Conservation (phyloP, 2,329 filamentous ascomycete genomes). For the Sarocladium kiliense region DNA sequence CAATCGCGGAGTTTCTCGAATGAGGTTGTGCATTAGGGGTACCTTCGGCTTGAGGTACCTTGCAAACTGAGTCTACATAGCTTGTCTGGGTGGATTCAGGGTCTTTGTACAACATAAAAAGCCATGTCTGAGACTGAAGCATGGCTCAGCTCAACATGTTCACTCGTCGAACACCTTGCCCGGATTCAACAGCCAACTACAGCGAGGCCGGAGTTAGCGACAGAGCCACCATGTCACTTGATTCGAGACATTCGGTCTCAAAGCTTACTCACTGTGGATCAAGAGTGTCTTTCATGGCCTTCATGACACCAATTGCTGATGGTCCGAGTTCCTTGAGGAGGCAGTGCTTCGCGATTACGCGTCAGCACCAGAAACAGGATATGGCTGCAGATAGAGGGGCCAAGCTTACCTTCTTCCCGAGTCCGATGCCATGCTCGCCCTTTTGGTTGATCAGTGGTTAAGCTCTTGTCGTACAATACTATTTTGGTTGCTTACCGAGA, state of each 20-base stretch:
- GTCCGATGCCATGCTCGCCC: conserved; percentile 66
- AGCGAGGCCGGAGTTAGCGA: not conserved
- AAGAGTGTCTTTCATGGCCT: conserved; percentile 55
- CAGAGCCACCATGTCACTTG: too few relatives aligned
- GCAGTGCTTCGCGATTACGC: conserved; percentile 27
- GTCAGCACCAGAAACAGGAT: not conserved
- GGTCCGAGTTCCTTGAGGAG: conserved; percentile 59
- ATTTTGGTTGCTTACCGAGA: conserved; percentile 43
- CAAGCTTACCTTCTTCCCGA: conserved; percentile 64
- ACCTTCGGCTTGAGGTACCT: too few relatives aligned
- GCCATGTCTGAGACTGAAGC: not conserved
- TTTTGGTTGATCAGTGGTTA: conserved; percentile 10
- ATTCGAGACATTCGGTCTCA: not conserved
- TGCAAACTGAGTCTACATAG: too few relatives aligned
- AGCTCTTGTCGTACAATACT: conserved; percentile 21
- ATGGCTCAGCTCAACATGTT: not conserved
- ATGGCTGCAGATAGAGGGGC: conserved; percentile 26
- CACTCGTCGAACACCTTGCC: conserved; percentile 60
- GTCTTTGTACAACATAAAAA: too few relatives aligned
- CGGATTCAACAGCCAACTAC: conserved; percentile 61
- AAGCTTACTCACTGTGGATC: conserved; percentile 42
- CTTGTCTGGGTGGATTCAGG: too few relatives aligned
- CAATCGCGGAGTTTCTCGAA: too few relatives aligned
- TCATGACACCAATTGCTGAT: conserved; percentile 62
- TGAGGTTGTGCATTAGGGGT: too few relatives aligned